Base-by-base conservation (phyloP, 2,329 filamentous ascomycete species). In the Raffaelea deltoideospora region DNA sequence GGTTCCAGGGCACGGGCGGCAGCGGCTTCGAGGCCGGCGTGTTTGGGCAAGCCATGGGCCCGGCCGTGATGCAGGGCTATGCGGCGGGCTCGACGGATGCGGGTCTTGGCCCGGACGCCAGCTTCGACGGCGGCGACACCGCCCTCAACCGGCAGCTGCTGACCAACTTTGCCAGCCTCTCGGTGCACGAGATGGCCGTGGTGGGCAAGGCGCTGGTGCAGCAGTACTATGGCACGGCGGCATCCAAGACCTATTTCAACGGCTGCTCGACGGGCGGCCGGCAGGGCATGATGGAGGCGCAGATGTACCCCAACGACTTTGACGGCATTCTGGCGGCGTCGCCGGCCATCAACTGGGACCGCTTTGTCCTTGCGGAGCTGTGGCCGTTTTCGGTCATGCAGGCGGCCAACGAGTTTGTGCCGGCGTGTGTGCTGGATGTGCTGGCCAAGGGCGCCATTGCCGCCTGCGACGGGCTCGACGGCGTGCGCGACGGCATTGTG, bases 211-310 rank as follows among this genome's bases (percentile, higher is more conserved):
- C 55, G 32, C 51, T 75, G 24, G 58, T 61, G 3, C 47, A 57
- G n/a, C 51, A 52, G 3, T 74, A 67, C 51, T 75, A 75, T 43
- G 46, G 51, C 13, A 45, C 50, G 11, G 37, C 47, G 9, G 58
- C 61, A 20, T 51, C 57, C 11, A 67, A 64, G 47, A 65, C 61
- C 5, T 75, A 73, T 49, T 75, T 66, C 47, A 56, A 60, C 8
- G 70, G 69, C 26, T 76, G 71, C 48, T 73, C 68, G 0, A 75
- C 70, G 0, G 72, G 72, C 18, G 72, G 72, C 0, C 57, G 71
- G 0, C 70, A 76, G 50, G 72, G 71, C 8, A 51, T 74, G 10
- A 66, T 63, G 36, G 63, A 69, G 39, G 56, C 66, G 4, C 63
- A 75, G 45, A 45, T 58, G 17, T 64, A 63, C 41, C 67, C 70